Evolutionary conservation across 2,329 filamentous ascomycete species (phyloP).

Genomic region (Thelonectria olida): DNA sequence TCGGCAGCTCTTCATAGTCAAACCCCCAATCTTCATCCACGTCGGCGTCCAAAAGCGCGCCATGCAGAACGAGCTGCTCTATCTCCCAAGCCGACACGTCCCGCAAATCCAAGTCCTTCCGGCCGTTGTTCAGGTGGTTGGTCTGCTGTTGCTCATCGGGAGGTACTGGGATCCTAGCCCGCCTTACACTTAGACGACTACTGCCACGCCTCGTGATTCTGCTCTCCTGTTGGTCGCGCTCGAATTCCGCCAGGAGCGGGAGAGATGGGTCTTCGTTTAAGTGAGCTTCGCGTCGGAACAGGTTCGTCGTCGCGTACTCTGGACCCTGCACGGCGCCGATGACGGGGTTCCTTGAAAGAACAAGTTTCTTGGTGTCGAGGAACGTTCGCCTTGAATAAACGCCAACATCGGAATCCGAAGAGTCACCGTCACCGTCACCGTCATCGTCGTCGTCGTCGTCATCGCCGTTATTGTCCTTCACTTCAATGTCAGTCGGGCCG

Average conservation of each 20-base stretch:
- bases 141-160: conserved; percentile 13
- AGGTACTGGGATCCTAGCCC: conserved; percentile 33
- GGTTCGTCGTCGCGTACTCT: conserved; percentile 55
- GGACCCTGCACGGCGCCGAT: conserved; percentile 67
- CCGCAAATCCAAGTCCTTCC: conserved; percentile 42
- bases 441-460: conserved; percentile 14
- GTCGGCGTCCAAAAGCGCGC: conserved; percentile 41
- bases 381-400: conserved; percentile 40
- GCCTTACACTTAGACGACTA: conserved; percentile 36
- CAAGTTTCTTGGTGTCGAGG: conserved; percentile 53
- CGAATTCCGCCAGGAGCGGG: conserved; percentile 56
- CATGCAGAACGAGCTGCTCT: conserved; percentile 33
- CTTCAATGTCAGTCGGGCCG: conserved; percentile 29
- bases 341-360: conserved; percentile 53
- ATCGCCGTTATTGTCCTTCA: neutral
- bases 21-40: conserved; percentile 48
- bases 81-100: conserved; percentile 30
- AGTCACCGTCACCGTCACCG: conserved; percentile 10
- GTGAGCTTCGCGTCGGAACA: conserved; percentile 62
- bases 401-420: conserved; percentile 28
- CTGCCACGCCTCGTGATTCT: conserved; percentile 38
- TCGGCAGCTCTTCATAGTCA: conserved; percentile 43
- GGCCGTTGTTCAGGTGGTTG: conserved; percentile 39
- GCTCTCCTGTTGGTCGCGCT: conserved; percentile 56
- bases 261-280: conserved; percentile 50